A percentile compares a stretch with the other conserved stretches of the same genome.
These are phyloP conservation scores for Cryphonectria nitschkei DNA, from an alignment of 2,329 filamentous ascomycete species.

Conservation along the genomic window DNA sequence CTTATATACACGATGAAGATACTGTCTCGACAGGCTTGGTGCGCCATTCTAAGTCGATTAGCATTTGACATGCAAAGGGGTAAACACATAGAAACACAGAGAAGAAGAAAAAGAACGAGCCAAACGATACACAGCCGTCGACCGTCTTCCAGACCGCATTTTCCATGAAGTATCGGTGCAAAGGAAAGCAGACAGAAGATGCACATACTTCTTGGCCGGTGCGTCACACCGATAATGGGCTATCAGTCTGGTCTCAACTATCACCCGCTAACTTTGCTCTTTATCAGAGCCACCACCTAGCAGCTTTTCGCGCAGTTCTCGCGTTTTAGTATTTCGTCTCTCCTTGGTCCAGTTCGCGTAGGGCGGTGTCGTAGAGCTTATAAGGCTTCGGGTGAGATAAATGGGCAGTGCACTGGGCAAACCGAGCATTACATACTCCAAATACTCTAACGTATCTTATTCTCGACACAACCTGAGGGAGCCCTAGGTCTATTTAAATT, in stretches of 20 bases:
- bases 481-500: no score
- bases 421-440: no score
- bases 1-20: background rate
- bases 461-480: background rate
- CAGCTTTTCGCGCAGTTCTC: no score
- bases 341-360: no score
- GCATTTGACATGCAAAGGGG: background rate
- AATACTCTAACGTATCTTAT: background rate
- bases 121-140: background rate
- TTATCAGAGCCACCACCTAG: background rate
- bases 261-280: background rate
- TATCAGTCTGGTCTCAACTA: background rate
- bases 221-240: background rate
- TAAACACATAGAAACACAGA: background rate
- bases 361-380: no score
- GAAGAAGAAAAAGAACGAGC: background rate
- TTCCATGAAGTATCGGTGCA: background rate
- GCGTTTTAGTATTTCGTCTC: no score
- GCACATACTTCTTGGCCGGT: background rate
- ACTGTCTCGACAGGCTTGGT: no score
- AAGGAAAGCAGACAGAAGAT: background rate
- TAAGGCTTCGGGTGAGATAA: no score
- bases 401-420: no score
- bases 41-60: no score
- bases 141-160: background rate